Evolutionary conservation across 805 yeast genomes (phyloP).

Genomic region (Jamesozyma piceae): DNA sequence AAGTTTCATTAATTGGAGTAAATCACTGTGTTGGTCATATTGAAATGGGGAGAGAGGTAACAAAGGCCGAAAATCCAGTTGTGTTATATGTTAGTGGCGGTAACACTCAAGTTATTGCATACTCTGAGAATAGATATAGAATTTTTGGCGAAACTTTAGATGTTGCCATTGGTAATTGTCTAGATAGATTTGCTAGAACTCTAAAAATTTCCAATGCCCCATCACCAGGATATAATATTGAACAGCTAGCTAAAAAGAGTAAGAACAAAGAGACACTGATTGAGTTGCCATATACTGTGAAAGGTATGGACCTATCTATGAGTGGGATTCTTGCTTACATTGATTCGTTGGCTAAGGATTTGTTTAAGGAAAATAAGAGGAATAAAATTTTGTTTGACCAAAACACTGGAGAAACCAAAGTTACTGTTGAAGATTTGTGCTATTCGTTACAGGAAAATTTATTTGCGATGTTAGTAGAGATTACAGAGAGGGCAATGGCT

Average conservation of each 20-base stretch:
- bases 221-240: slow-evolving; percentile 95
- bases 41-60: slow-evolving; percentile 97
- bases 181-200: slow-evolving; percentile 92
- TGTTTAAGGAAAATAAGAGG: slow-evolving; percentile 39
- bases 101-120: slow-evolving; percentile 95
- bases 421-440: slow-evolving; percentile 82
- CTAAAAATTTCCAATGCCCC: slow-evolving; percentile 85
- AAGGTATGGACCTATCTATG: slow-evolving; percentile 97
- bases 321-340: slow-evolving; percentile 86
- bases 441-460: slow-evolving; percentile 86
- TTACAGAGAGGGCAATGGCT: slow-evolving; percentile 97
- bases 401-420: slow-evolving; percentile 35
- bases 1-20: slow-evolving; percentile 82
- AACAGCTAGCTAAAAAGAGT: slow-evolving; percentile 76
- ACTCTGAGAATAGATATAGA: slow-evolving; percentile 84
- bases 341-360: slow-evolving; percentile 68
- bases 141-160: slow-evolving; percentile 99
- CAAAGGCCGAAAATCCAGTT: slow-evolving; percentile 96
- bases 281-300: slow-evolving; percentile 87
- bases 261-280: slow-evolving; percentile 41
- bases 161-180: slow-evolving; percentile 94
- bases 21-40: slow-evolving; percentile 97
- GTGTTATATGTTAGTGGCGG: slow-evolving; percentile 97
- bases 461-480: slow-evolving; percentile 94
- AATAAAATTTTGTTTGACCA: slow-evolving; percentile 33